These are phyloP conservation scores for Fusarium humuli DNA, from an alignment of 2,329 filamentous ascomycete genomes.

Conservation along the genomic window DNA sequence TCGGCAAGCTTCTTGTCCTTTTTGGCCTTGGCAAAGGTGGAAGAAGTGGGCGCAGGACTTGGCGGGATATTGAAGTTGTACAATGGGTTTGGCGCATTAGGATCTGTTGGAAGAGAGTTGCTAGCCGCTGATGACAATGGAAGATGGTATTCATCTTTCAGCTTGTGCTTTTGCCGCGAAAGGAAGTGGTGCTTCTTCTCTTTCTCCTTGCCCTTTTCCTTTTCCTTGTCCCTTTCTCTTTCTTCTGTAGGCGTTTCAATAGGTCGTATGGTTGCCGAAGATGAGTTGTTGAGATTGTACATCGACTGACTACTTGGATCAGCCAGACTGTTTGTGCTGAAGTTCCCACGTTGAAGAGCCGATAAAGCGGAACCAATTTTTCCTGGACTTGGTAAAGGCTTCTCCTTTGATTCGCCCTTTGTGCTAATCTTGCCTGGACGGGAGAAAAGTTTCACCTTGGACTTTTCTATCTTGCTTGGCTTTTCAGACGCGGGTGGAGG, in stretches of 20 bases:
- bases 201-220: conserved; percentile 69
- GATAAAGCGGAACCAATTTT: conserved; percentile 76
- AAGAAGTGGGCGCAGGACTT: conserved; percentile 73
- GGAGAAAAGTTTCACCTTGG: conserved; percentile 85
- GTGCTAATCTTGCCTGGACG: conserved; percentile 80
- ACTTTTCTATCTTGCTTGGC: conserved; percentile 72
- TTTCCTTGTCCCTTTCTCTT: conserved; percentile 56
- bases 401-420: conserved; percentile 74
- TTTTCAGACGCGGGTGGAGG: conserved; percentile 63
- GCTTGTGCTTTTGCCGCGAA: conserved; percentile 81
- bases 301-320: conserved; percentile 72
- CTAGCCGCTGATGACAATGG: conserved; percentile 80
- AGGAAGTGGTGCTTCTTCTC: conserved; percentile 85
- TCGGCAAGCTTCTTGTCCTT: conserved; percentile 88
- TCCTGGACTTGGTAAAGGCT: conserved; percentile 77
- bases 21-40: conserved; percentile 82
- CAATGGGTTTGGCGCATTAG: conserved; percentile 77
- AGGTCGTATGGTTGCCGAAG: conserved; percentile 80
- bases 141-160: conserved; percentile 79
- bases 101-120: conserved; percentile 81
- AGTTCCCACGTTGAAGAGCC: conserved; percentile 73
- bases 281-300: conserved; percentile 81
- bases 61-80: conserved; percentile 83
- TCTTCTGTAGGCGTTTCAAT: conserved; percentile 63
- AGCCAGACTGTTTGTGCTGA: conserved; percentile 76